Conservation (phyloP, 768 basidiomycete species). For the Lanmaoa pseudosensibilis region DNA sequence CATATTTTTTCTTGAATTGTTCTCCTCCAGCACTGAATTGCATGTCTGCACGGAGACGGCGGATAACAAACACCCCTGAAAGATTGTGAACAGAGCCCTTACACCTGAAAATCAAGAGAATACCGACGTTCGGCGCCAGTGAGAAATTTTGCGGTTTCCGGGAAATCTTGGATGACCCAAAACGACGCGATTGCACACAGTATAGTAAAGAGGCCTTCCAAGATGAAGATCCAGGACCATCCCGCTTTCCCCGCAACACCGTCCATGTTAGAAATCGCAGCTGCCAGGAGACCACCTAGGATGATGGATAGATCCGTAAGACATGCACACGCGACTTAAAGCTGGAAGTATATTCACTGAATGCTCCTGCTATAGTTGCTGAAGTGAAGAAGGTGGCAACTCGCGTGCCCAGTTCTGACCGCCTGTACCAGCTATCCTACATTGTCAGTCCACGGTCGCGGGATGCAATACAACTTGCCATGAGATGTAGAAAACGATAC, state of each 20-base stretch:
- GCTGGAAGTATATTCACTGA: conserved; percentile 46
- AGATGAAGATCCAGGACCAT: conserved; percentile 74
- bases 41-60: conserved; percentile 63
- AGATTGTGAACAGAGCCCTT: background rate
- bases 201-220: conserved; percentile 72
- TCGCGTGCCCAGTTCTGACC: conserved; percentile 70
- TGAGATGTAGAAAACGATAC: conserved; percentile 61
- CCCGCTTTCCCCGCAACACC: conserved; percentile 62
- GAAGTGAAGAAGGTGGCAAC: conserved; percentile 78
- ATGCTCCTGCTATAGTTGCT: conserved; percentile 76
- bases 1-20: conserved; percentile 50
- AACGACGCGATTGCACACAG: conserved; percentile 57
- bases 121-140: conserved; percentile 57
- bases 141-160: conserved; percentile 72
- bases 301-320: background rate
- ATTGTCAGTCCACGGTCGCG: background rate
- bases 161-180: conserved; percentile 79
- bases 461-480: conserved; percentile 37
- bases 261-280: conserved; percentile 69
- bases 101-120: background rate
- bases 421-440: conserved; percentile 69
- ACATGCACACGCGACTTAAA: background rate
- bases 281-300: conserved; percentile 62
- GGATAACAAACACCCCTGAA: conserved; percentile 60
- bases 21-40: conserved; percentile 65